Evolutionary conservation across 768 basidiomycete genomes (phyloP).

Genomic region (Psilocybe tampanensis): DNA sequence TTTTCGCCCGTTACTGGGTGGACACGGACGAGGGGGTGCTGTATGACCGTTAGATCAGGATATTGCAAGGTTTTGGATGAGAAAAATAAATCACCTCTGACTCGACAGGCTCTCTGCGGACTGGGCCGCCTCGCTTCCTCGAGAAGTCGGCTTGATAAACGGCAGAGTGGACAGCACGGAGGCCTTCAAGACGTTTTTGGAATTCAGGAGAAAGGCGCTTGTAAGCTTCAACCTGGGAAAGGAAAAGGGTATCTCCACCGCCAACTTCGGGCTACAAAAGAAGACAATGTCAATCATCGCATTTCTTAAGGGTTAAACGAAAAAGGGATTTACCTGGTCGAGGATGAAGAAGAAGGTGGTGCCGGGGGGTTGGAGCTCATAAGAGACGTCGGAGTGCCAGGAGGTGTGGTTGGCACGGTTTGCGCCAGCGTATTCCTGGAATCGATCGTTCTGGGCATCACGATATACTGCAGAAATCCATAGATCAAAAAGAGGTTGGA

Average conservation of each 20-base stretch:
- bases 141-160: slow-evolving; percentile 54
- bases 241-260: slow-evolving; percentile 58
- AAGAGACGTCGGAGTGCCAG: slow-evolving; percentile 64
- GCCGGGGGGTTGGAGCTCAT: slow-evolving; percentile 57
- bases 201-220: slow-evolving; percentile 59
- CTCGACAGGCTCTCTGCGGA: slow-evolving; percentile 52
- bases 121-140: slow-evolving; percentile 42
- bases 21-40: slow-evolving; percentile 58
- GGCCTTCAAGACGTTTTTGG: slow-evolving; percentile 57
- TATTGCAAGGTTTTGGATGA: not conserved
- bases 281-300: not conserved
- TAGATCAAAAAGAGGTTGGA: not conserved
- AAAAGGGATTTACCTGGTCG: slow-evolving; percentile 35
- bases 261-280: slow-evolving; percentile 32
- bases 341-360: slow-evolving; percentile 62
- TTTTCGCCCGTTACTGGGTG: slow-evolving; percentile 69
- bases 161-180: slow-evolving; percentile 58
- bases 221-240: slow-evolving; percentile 61
- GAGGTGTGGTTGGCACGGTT: slow-evolving; percentile 43
- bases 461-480: slow-evolving; percentile 44
- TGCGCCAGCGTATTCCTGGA: slow-evolving; percentile 44
- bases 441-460: slow-evolving; percentile 42
- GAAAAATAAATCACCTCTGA: slow-evolving; percentile 7
- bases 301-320: not conserved
- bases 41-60: not conserved